Percentiles rank a stretch among this genome's conserved stretches.
These are phyloP conservation scores for Colletotrichum kahawae DNA, from an alignment of 2,329 filamentous ascomycete genomes.

Conservation along the genomic window DNA sequence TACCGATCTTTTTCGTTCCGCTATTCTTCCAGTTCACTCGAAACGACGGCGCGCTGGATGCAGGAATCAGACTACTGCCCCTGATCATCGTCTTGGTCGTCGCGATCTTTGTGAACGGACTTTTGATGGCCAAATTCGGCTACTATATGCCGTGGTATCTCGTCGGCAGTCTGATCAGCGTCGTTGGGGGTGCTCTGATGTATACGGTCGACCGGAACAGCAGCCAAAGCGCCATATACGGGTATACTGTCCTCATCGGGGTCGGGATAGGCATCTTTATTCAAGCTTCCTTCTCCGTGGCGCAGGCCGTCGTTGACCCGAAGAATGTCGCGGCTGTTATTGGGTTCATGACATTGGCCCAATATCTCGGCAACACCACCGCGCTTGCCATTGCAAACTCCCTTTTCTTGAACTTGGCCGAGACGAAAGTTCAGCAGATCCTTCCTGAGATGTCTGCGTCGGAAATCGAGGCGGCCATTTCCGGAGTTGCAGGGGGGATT, in stretches of 20 bases:
- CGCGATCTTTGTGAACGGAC: neutral
- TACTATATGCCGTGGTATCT: neutral
- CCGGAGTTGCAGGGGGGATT: neutral
- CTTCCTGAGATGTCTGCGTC: neutral
- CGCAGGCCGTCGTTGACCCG: slow-evolving; percentile 33
- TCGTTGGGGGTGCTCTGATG: neutral
- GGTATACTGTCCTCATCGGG: slow-evolving; percentile 28
- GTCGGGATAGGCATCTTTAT: slow-evolving; percentile 37
- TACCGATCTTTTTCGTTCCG: neutral
- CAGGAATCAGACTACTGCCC: neutral
- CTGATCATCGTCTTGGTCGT: neutral
- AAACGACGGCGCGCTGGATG: neutral
- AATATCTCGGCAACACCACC: neutral
- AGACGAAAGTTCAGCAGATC: neutral
- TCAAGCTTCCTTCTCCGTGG: slow-evolving; percentile 39
- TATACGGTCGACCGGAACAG: neutral
- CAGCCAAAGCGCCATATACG: neutral
- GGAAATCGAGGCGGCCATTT: neutral
- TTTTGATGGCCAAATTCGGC: neutral
- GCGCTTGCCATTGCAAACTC: neutral
- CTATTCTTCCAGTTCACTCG: neutral
- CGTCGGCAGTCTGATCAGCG: neutral
- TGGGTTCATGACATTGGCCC: slow-evolving; percentile 35
- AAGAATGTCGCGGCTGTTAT: slow-evolving; percentile 31
- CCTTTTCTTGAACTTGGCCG: neutral